Conservation (phyloP, 2,329 filamentous ascomycete genomes). For the Ceratocystis papillata region DNA sequence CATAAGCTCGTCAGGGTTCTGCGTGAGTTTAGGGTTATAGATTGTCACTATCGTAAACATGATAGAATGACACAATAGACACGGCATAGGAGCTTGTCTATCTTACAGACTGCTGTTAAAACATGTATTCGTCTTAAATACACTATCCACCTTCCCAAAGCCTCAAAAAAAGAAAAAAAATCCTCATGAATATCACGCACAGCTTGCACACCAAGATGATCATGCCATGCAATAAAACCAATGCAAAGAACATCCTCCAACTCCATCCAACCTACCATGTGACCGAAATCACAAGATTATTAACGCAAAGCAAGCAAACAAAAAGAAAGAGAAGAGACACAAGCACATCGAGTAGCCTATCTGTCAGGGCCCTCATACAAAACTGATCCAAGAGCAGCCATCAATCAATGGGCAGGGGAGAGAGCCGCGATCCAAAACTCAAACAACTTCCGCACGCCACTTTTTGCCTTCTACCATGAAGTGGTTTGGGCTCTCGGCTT, state of each 20-base stretch:
- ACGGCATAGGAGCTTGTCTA: background rate
- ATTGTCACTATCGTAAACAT: background rate
- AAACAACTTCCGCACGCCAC: slow-evolving; percentile 23
- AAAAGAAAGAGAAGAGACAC: background rate
- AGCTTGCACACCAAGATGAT: slow-evolving; percentile 8
- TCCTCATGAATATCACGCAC: background rate
- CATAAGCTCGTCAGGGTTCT: background rate
- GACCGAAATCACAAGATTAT: background rate
- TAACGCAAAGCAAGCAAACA: background rate
- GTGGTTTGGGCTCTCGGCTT: slow-evolving; percentile 40
- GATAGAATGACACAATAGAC: background rate
- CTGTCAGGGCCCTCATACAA: background rate
- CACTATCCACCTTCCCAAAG: background rate
- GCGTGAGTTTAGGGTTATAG: background rate
- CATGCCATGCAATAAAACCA: slow-evolving; percentile 6
- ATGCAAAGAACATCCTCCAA: slow-evolving; percentile 4
- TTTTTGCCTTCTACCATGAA: slow-evolving; percentile 24
- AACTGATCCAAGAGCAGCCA: background rate
- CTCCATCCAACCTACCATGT: slow-evolving; percentile 1
- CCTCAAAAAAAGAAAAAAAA: background rate
- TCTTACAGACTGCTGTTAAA: background rate
- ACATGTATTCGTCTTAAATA: background rate
- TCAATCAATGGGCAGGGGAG: background rate
- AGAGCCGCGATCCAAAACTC: background rate
- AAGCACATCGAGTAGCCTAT: background rate